Conservation (phyloP, 176 grass and related monocot genomes). For the Calamus simplicifolius region DNA sequence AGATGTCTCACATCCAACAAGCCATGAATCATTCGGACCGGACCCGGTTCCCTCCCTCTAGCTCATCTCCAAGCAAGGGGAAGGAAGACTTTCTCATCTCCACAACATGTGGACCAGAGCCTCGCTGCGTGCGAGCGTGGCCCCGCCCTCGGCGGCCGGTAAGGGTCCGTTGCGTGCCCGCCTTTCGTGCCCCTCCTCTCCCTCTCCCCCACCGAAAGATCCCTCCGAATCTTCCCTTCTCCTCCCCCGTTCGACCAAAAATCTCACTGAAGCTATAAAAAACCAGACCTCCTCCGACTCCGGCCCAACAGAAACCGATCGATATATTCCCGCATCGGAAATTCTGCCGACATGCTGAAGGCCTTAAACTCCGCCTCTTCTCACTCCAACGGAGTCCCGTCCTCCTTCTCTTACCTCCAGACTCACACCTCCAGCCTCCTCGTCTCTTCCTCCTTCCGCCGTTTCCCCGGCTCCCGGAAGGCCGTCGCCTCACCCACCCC, state of each 20-base stretch:
- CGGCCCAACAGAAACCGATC: neutral
- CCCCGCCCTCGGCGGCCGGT: constrained; percentile 15
- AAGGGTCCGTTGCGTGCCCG: constrained; percentile 34
- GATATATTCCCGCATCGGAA: neutral
- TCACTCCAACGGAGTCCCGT: too few relatives aligned
- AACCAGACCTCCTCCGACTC: neutral
- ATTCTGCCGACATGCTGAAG: constrained; percentile 38
- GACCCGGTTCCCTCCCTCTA: too few relatives aligned
- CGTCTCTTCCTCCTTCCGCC: constrained; percentile 42
- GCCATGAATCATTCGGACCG: too few relatives aligned
- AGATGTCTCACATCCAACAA: too few relatives aligned
- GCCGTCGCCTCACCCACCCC: constrained; percentile 19
- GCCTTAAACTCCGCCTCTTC: constrained; percentile 39
- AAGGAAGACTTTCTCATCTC: too few relatives aligned
- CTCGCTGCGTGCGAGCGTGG: too few relatives aligned
- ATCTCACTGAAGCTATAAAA: constrained; percentile 35
- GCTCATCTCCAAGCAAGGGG: too few relatives aligned
- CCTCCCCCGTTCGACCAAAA: constrained; percentile 54
- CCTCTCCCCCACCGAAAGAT: neutral
- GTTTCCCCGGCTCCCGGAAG: constrained; percentile 32
- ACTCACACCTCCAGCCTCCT: constrained; percentile 26
- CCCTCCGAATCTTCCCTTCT: constrained; percentile 69
- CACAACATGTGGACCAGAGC: too few relatives aligned
- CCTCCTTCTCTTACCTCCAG: constrained; percentile 23
- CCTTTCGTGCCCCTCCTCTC: constrained; percentile 14